phyloP scores from a whole-genome alignment of 176 grass and related monocot genomes.

The Puccinellia tenuiflora region DNA sequence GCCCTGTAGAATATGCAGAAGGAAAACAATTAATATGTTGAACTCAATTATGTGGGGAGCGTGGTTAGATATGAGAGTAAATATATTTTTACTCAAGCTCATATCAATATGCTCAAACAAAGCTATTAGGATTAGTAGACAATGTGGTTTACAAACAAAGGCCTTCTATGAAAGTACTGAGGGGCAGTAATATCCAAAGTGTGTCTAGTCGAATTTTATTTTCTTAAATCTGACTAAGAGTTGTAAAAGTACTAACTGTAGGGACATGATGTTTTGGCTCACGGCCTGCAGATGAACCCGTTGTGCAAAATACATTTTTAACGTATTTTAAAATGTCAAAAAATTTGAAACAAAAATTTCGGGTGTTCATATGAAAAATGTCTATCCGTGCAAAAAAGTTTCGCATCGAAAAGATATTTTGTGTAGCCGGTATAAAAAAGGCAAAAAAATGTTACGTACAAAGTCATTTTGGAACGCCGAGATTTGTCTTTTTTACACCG shows the following conservation, averaged over 20 bases:
- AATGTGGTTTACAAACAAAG: not conserved
- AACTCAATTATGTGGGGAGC: not conserved
- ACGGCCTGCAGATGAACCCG: no score
- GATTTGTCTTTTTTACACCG: no score
- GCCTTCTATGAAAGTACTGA: not conserved
- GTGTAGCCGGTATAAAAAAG: no score
- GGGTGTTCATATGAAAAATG: no score
- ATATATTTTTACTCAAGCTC: not conserved
- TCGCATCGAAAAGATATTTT: no score
- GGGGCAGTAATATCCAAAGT: not conserved
- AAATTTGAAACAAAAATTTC: no score
- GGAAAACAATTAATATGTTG: not conserved
- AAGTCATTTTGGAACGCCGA: no score
- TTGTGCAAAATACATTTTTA: no score
- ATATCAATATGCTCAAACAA: not conserved
- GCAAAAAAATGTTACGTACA: no score
- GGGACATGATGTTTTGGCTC: no score
- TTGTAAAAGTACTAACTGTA: not conserved
- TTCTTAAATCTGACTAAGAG: not conserved
- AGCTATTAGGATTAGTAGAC: not conserved
- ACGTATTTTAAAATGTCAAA: no score
- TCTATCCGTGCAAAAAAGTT: no score
- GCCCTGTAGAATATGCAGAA: not conserved
- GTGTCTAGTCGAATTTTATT: not conserved
- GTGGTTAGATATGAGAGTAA: not conserved